Evolutionary conservation across 176 grass and related monocot genomes (phyloP).

Genomic region (Oropetium thomaeum): DNA sequence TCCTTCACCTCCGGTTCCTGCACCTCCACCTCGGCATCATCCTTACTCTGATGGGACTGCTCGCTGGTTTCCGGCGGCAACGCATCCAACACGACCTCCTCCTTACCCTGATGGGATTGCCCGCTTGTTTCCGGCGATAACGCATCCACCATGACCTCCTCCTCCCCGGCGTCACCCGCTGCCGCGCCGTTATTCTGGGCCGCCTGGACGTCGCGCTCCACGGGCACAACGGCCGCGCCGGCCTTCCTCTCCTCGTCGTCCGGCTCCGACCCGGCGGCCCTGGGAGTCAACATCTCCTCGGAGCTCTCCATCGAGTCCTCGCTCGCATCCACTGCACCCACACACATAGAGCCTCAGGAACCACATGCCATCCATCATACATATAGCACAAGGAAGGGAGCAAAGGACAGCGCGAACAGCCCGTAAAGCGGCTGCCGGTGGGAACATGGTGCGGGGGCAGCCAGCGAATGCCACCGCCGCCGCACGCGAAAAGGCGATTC

Average conservation of each 20-base stretch:
- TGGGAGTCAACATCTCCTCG: conserved; percentile 64
- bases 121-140: conserved; percentile 31
- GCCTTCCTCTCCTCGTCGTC: conserved; percentile 47
- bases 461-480: conserved; percentile 60
- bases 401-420: conserved; percentile 35
- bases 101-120: conserved; percentile 30
- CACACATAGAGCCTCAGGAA: too few species aligned
- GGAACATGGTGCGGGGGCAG: conserved; percentile 26
- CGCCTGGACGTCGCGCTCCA: conserved; percentile 23
- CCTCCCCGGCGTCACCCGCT: conserved; percentile 25
- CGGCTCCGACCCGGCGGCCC: conserved; percentile 27
- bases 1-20: conserved; percentile 48
- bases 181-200: neutral
- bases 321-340: conserved; percentile 42
- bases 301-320: conserved; percentile 70
- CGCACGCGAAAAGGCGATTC: conserved; percentile 49
- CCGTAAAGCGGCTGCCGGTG: conserved; percentile 44
- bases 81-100: conserved; percentile 50
- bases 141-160: conserved; percentile 50
- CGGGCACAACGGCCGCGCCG: conserved; percentile 21
- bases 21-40: conserved; percentile 25
- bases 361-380: conserved; percentile 42
- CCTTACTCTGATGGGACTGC: conserved; percentile 30
- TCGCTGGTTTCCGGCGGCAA: conserved; percentile 32
- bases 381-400: conserved; percentile 43